These are phyloP conservation scores for Xerocomus cyaneibrunnescens DNA, from an alignment of 1,284 basidiomycete genomes.

Conservation along the genomic window DNA sequence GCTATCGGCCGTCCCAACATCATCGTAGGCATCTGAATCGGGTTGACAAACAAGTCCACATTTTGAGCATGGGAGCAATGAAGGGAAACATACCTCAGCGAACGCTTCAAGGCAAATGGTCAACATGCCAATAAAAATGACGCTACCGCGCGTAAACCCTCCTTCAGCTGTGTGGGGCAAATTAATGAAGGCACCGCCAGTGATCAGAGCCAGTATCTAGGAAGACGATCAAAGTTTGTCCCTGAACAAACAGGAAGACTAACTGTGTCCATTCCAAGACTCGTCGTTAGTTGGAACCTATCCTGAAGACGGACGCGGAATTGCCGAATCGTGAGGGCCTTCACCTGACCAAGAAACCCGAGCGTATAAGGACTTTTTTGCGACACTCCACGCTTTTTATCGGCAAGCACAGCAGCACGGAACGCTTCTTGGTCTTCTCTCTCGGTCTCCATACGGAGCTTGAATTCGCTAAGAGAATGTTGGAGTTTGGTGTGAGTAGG, in stretches of 20 bases:
- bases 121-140: slow-evolving; percentile 75
- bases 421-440: slow-evolving; percentile 74
- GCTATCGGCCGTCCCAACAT: slow-evolving; percentile 79
- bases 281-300: slow-evolving; percentile 76
- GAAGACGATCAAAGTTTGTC: slow-evolving; percentile 1
- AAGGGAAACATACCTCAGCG: slow-evolving; percentile 53
- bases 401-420: slow-evolving; percentile 69
- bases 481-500: slow-evolving; percentile 49
- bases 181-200: slow-evolving; percentile 75
- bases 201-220: slow-evolving; percentile 61
- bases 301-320: slow-evolving; percentile 80
- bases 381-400: slow-evolving; percentile 83
- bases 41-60: not conserved
- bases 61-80: not conserved
- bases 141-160: slow-evolving; percentile 85
- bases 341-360: slow-evolving; percentile 73
- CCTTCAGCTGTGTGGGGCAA: slow-evolving; percentile 73
- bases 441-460: slow-evolving; percentile 59
- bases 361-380: slow-evolving; percentile 88
- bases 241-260: slow-evolving; percentile 16
- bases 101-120: slow-evolving; percentile 79
- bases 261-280: slow-evolving; percentile 57
- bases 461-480: slow-evolving; percentile 62
- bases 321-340: slow-evolving; percentile 71
- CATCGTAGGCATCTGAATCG: slow-evolving; percentile 53